These are phyloP conservation scores for Thalassiosira livingstoniorum DNA, from an alignment of 352 stramenopile species.

Conservation along the genomic window DNA sequence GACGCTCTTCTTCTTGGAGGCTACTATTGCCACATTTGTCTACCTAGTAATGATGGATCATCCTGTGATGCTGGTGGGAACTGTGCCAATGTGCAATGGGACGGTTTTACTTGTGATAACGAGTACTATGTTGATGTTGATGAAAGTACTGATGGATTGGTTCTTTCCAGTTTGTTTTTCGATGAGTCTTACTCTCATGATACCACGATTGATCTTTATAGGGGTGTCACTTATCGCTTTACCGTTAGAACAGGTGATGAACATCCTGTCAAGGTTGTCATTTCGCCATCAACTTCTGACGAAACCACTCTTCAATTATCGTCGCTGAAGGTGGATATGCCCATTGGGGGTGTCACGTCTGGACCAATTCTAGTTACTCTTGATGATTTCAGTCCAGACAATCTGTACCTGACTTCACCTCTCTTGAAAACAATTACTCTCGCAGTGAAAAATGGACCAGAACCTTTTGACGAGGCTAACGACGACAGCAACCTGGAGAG, in stretches of 20 bases:
- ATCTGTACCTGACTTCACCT: constrained; percentile 9
- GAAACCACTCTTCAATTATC: neutral
- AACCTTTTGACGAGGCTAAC: too few species aligned
- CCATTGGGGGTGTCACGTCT: neutral
- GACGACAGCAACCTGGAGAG: too few species aligned
- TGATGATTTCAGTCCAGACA: constrained; percentile 14
- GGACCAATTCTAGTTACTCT: constrained; percentile 8
- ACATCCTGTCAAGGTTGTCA: constrained; percentile 1
- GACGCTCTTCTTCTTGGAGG: constrained; percentile 64
- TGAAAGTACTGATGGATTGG: neutral
- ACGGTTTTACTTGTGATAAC: constrained; percentile 53
- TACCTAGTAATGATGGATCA: constrained; percentile 44
- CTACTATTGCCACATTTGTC: constrained; percentile 64
- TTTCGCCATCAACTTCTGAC: neutral
- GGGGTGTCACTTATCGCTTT: constrained; percentile 48
- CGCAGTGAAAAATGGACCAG: neutral
- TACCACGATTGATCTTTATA: constrained; percentile 8
- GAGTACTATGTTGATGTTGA: constrained; percentile 38
- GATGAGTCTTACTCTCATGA: constrained; percentile 6
- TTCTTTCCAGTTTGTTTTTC: constrained; percentile 15
- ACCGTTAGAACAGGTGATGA: constrained; percentile 37
- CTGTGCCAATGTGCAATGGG: constrained; percentile 56
- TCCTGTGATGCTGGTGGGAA: constrained; percentile 40
- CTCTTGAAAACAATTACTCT: constrained; percentile 5
- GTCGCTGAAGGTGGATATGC: neutral